phyloP scores from a whole-genome alignment of 805 yeast species.

The Yarrowia hollandica region DNA sequence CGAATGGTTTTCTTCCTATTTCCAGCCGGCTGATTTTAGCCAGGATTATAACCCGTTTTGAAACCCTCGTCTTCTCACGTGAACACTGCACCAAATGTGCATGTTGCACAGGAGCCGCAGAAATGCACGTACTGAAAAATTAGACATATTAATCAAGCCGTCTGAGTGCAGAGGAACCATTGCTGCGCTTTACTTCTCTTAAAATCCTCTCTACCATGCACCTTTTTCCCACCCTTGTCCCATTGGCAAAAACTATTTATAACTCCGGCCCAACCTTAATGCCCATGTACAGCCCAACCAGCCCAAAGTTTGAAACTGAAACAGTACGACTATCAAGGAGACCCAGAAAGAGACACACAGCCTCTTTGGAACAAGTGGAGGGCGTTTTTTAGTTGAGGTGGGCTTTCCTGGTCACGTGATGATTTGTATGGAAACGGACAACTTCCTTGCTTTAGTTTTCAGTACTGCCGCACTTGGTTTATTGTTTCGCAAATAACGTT shows the following conservation, averaged over 20 bases:
- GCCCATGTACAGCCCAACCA: slow-evolving; percentile 1
- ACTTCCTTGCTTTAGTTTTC: too few species aligned
- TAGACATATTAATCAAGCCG: too few species aligned
- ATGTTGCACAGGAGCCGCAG: background rate
- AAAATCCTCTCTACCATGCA: too few species aligned
- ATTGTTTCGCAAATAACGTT: too few species aligned
- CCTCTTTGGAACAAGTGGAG: background rate
- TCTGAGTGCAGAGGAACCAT: too few species aligned
- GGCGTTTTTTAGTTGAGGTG: too few species aligned
- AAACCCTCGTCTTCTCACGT: slow-evolving; percentile 3
- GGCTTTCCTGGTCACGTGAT: too few species aligned
- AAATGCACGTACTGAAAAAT: background rate
- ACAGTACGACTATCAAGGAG: background rate
- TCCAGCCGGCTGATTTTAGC: background rate
- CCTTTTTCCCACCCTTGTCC: too few species aligned
- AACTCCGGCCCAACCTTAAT: background rate
- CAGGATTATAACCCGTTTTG: background rate
- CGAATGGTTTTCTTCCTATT: background rate
- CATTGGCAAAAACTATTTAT: background rate
- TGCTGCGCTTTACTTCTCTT: too few species aligned
- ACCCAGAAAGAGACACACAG: slow-evolving; percentile 9
- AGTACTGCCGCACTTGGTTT: too few species aligned
- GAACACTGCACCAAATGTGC: slow-evolving; percentile 14
- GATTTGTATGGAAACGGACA: too few species aligned
- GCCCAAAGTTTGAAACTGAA: slow-evolving; percentile 21